Base-by-base conservation (phyloP, 768 basidiomycete genomes). In the Pleurotus ostreatus region DNA sequence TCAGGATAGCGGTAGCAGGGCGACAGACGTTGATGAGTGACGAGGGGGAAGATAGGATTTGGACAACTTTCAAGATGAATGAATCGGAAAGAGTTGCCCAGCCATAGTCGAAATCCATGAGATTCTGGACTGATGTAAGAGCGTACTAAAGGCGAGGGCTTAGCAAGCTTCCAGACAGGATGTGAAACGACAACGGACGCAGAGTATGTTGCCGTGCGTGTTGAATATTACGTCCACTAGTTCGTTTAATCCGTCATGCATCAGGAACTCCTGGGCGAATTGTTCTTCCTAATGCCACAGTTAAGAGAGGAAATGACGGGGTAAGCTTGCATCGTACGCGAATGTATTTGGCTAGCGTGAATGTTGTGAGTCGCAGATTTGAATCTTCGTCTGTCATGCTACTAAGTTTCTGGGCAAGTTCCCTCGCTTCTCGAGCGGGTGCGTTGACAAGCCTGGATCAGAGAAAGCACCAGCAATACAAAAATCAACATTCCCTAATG, bases 11-110 rank as follows among this genome's bases (percentile, higher is more conserved):
- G 43, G 91, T 94, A 1, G 93, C 94, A 34, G 94, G 94, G 4
- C 93, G 86, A 63, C 90, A 92, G 57, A 95, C 91, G 59, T 97
- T 97, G 75, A 95, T 86, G 15, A 86, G 79, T 9, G 88, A 89
- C 39, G 80, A 77, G 0, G 87, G 76, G 0, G 90, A 89, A 0
- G 90, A 84, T 22, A 92, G 76, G 61, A 90, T 87, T 63, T 86
- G 82, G 13, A 92, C 91, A 49, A 94, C 81, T 67, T 82, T 81
- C 62, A 83, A 77, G 53, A 94, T 89, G 70, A 96, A 94, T 5
- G 70, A 68, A 52, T 83, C 77, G 59, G 84, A 82, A 4, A 95
- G 78, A n/a, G 74, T 75, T 1, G 82, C 77, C 91, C 90, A 94
- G 45, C 92, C 92, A 59, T 88, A 84, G 46, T 91, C 86, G 20